Percentiles rank a stretch among this genome's conserved stretches.
phyloP scores from a whole-genome alignment of 176 grass and related monocot species.

The Poa annua region DNA sequence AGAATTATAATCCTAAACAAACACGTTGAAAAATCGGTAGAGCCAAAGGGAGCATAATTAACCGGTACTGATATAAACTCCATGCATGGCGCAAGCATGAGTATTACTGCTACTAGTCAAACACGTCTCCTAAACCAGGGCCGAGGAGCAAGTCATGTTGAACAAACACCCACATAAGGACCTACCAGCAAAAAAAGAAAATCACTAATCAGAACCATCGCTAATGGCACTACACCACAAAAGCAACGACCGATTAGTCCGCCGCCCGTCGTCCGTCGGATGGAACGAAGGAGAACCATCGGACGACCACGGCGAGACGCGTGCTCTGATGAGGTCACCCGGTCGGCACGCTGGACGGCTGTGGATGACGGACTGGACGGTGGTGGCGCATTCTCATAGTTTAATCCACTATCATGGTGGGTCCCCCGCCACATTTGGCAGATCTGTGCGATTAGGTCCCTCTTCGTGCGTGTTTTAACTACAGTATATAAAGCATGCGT shows the following conservation, averaged over 20 bases:
- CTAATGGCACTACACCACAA: neutral
- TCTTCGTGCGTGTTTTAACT: neutral
- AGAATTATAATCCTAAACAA: too few relatives aligned
- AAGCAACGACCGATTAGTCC: neutral
- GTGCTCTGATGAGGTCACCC: conserved; percentile 19
- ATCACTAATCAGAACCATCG: neutral
- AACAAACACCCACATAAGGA: neutral
- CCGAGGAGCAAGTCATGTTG: too few relatives aligned
- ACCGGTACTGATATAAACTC: too few relatives aligned
- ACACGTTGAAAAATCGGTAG: accelerated
- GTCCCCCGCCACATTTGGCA: neutral
- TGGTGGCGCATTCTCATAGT: neutral
- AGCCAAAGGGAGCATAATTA: too few relatives aligned
- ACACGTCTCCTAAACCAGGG: too few relatives aligned
- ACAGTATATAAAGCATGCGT: neutral
- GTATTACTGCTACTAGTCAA: too few relatives aligned
- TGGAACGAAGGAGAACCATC: neutral
- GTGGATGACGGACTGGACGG: conserved; percentile 57
- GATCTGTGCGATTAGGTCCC: conserved; percentile 38
- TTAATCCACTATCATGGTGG: conserved; percentile 22
- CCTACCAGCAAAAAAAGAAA: conserved; percentile 1
- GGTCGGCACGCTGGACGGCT: conserved; percentile 32
- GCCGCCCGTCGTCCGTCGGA: neutral
- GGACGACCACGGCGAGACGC: neutral
- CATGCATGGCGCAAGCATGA: too few relatives aligned